Evolutionary conservation across 768 basidiomycete genomes (phyloP).

Genomic region (Paxillus rubicundulus): DNA sequence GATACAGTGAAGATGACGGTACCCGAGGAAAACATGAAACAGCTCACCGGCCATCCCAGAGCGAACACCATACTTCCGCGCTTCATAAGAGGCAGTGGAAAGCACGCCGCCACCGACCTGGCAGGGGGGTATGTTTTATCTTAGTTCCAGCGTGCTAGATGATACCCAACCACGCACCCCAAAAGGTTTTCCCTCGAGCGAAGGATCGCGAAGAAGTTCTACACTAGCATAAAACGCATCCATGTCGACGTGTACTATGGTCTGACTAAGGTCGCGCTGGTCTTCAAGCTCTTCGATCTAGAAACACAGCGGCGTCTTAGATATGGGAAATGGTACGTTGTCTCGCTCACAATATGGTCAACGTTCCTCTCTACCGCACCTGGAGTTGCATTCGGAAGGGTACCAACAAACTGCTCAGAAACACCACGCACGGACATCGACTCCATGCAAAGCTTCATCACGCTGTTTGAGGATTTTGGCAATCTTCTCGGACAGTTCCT

Average conservation of each 20-base stretch:
- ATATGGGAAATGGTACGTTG: neutral
- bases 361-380: slow-evolving; percentile 61
- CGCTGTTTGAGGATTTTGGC: slow-evolving; percentile 61
- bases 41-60: slow-evolving; percentile 92
- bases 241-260: slow-evolving; percentile 93
- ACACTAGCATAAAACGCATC: slow-evolving; percentile 90
- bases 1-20: neutral
- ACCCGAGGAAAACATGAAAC: neutral
- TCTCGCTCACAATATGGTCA: slow-evolving; percentile 64
- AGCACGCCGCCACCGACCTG: slow-evolving; percentile 82
- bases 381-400: slow-evolving; percentile 19
- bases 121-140: slow-evolving; percentile 1
- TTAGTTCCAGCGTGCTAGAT: neutral
- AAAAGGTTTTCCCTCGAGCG: slow-evolving; percentile 69
- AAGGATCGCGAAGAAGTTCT: slow-evolving; percentile 64
- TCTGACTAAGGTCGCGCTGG: slow-evolving; percentile 74
- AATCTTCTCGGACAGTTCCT: slow-evolving; percentile 77
- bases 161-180: slow-evolving; percentile 44
- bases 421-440: slow-evolving; percentile 51
- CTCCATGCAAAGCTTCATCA: slow-evolving; percentile 54
- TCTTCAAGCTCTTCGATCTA: slow-evolving; percentile 69
- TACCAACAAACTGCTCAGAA: neutral
- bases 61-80: slow-evolving; percentile 84
- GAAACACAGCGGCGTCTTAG: neutral
- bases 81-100: slow-evolving; percentile 89